Evolutionary conservation across 2,329 filamentous ascomycete species (phyloP).

Genomic region (Akanthomyces dipterigenus): DNA sequence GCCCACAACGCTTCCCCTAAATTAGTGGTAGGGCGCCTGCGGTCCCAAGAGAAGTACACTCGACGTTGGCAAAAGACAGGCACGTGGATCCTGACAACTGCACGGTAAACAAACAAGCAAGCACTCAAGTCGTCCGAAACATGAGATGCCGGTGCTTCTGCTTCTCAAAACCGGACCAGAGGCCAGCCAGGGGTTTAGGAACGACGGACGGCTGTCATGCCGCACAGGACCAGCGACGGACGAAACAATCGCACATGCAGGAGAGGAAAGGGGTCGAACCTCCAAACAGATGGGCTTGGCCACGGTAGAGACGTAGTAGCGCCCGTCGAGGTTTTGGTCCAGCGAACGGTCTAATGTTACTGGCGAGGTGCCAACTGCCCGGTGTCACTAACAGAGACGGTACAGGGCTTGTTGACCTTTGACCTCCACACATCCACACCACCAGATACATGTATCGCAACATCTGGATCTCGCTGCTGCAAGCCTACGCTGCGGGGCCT

Average conservation of each 20-base stretch:
- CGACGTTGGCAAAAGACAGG: neutral
- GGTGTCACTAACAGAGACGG: neutral
- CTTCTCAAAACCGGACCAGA: conserved; percentile 4
- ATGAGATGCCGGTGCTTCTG: conserved; percentile 6
- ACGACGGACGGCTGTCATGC: neutral
- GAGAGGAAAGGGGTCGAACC: neutral
- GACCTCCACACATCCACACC: neutral
- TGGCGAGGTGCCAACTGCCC: neutral
- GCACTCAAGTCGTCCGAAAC: conserved; percentile 8
- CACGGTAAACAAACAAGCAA: conserved; percentile 6
- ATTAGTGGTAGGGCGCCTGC: neutral
- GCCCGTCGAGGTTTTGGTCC: neutral
- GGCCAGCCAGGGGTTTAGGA: neutral
- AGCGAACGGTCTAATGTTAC: too few relatives aligned
- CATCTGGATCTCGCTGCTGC: conserved; percentile 1
- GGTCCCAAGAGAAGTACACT: too few relatives aligned
- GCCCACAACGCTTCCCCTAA: neutral
- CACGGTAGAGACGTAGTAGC: neutral
- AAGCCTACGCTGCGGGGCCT: conserved; percentile 5
- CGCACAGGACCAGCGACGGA: neutral
- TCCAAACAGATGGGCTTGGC: neutral
- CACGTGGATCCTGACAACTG: conserved; percentile 4
- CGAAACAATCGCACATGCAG: neutral
- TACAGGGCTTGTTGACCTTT: too few relatives aligned
- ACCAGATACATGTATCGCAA: conserved; percentile 4